These are phyloP conservation scores for Striga hermonthica DNA, from an alignment of 305 asterid species.

Conservation along the genomic window DNA sequence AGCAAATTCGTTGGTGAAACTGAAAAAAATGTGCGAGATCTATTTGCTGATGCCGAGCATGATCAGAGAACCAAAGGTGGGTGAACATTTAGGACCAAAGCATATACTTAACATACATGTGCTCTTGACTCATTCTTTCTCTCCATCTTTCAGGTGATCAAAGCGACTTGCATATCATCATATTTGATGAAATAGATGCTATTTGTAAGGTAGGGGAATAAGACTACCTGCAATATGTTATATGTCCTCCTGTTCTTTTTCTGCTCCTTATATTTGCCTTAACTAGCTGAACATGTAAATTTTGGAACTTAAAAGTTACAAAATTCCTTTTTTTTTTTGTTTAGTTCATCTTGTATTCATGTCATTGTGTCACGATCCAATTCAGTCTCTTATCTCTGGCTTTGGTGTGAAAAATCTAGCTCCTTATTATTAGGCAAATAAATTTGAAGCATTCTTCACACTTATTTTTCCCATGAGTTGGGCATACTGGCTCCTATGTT, in stretches of 20 bases:
- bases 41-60: conserved; percentile 98
- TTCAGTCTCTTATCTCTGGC: conserved; percentile 23
- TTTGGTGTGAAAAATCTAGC: conserved; percentile 10
- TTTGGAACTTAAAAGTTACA: conserved; percentile 13
- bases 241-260: conserved; percentile 14
- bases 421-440: conserved; percentile 11
- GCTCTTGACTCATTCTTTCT: conserved; percentile 31
- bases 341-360: not conserved
- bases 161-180: conserved; percentile 97
- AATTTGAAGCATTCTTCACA: conserved; percentile 1
- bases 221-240: conserved; percentile 15
- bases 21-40: conserved; percentile 95
- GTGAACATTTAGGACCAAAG: conserved; percentile 29
- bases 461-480: conserved; percentile 19
- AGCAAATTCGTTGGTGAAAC: conserved; percentile 99
- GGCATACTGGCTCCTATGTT: conserved; percentile 24
- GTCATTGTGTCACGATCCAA: not conserved
- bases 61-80: conserved; percentile 90
- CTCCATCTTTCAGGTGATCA: conserved; percentile 76
- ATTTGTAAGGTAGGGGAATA: conserved; percentile 81
- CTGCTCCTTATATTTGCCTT: conserved; percentile 17
- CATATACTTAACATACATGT: conserved; percentile 11
- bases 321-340: not conserved
- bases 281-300: conserved; percentile 20
- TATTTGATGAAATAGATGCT: conserved; percentile 99